These are phyloP conservation scores for Stenogyne calaminthoides DNA, from an alignment of 305 asterid species.

Conservation along the genomic window DNA sequence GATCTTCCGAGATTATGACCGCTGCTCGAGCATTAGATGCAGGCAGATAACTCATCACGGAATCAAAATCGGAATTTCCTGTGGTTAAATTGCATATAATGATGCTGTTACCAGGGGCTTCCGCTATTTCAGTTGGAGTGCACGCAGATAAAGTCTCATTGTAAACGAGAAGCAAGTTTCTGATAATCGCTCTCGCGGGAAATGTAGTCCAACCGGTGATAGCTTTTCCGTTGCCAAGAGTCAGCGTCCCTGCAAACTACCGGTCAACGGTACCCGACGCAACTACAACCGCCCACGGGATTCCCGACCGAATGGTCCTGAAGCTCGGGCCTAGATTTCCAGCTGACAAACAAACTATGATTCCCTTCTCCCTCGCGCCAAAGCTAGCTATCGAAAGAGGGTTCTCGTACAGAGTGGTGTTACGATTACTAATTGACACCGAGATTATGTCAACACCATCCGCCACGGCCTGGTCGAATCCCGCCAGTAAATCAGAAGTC, in stretches of 20 bases:
- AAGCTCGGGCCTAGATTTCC: constrained; percentile 38
- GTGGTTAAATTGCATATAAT: constrained; percentile 23
- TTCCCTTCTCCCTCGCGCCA: constrained; percentile 42
- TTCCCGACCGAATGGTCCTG: constrained; percentile 18
- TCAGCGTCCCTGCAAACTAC: too few relatives aligned
- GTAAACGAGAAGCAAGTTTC: constrained; percentile 25
- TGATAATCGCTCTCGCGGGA: constrained; percentile 31
- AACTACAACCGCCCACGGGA: too few relatives aligned
- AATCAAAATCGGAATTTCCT: neutral
- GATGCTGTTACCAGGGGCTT: neutral
- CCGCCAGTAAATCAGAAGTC: constrained; percentile 28
- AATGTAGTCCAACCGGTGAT: constrained; percentile 34
- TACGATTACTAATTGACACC: constrained; percentile 7
- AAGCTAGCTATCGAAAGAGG: constrained; percentile 41
- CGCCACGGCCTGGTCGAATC: constrained; percentile 42
- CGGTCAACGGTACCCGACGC: too few relatives aligned
- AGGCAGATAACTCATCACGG: neutral
- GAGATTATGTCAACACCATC: constrained; percentile 43
- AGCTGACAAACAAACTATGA: constrained; percentile 36
- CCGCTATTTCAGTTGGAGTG: constrained; percentile 15
- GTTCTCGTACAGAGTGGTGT: constrained; percentile 25
- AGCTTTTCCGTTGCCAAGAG: too few relatives aligned
- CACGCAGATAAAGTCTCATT: constrained; percentile 31
- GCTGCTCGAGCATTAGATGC: constrained; percentile 12
- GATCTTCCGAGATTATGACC: constrained; percentile 32